Base-by-base conservation (phyloP, 148 eudicot genomes). In the Vaccinium darrowii region DNA sequence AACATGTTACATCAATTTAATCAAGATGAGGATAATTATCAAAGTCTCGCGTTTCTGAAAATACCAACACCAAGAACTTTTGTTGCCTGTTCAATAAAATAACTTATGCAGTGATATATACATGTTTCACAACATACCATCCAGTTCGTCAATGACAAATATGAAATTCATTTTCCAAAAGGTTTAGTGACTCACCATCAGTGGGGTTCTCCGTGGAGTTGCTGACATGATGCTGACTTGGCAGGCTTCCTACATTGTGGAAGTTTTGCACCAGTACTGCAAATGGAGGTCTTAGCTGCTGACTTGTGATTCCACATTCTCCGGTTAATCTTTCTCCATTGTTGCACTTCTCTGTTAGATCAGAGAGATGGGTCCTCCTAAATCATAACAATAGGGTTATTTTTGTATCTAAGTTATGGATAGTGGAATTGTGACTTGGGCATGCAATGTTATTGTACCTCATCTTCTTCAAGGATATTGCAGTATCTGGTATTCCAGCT, bases 201-300 rank as follows among this genome's bases (percentile, higher is more conserved):
- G 81, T 85, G 81, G 90, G 43, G n/a, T 52, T 78, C 81, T 87
- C 91, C 84, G 87, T 88, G 75, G 83, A 81, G 69, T 80, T 77
- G 82, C 85, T 84, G 80, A 74, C 84, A 57, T 86, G 78, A 84
- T 84, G 80, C 72, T 85, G 87, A 80, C 78, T 63, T 23, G 86
- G 51, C 83, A 86, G 81, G 56, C 88, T 76, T 50, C 83, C 85
- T 47, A 74, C 81, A 33, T 85, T 83, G 56, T 81, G 81, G 82
- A 78, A 85, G 83, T 92, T 93, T 85, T 92, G 95, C 82, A 89
- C 84, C 87, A 93, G 81, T 36, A 93, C 94, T 39, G 98, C 89
- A 56, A 93, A 93, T 49, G 99, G 95, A 80, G 86, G 89, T 88
- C 98, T 90, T 47, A 79, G 88, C 67, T 89, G 90, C 88, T 87